Base-by-base conservation (phyloP, 176 grass and related monocot genomes). In the Eragrostis curvula region DNA sequence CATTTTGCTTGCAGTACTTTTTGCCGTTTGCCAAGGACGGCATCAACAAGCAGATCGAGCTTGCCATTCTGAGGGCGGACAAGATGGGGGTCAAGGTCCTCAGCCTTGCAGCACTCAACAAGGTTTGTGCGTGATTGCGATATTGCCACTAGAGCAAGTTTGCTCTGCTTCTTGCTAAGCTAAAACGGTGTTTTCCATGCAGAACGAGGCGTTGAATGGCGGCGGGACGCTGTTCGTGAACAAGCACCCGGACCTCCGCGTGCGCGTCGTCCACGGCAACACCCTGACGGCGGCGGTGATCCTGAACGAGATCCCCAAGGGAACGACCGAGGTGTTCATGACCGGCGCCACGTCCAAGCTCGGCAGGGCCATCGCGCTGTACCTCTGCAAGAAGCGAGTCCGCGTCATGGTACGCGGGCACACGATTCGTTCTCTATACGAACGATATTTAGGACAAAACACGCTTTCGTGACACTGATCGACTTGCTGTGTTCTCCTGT, bases 261-360 rank as follows among this genome's bases (percentile, higher is more conserved):
- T 94, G 17, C 83, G 95, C 40, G 81, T 97, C 0, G 95, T 94
- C 36, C 95, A 94, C 66, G 95, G 95, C 28, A 97, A 97, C 92
- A 97, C 95, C 12, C 84, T 97, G 3, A 97, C 92, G 0, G 90
- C 95, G 0, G 95, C 92, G 8, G 95, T 97, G 43, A 97, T 97
- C 86, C 77, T 97, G 10, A 79, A 94, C 40, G 95, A 94, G 82
- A 90, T 97, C 64, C 92, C 92, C 20, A 25, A 87, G 73, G 79
- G 82, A 43, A 84, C 84, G 0, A 49, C 74, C 1, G 92, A 97
- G 65, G 95, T 97, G 39, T 97, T 97, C 90, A 30, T 97, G 20
- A 97, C 90, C 2, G 95, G 95, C 27, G 92, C 95, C 57, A 94
- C 95, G 6, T 97, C 95, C 50, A 97, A 97, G 81, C 90, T 97